Percentiles rank a stretch among this genome's conserved stretches.
Evolutionary conservation across 2,329 filamentous ascomycete species (phyloP).

Genomic region (Stachybotrys echinatus): DNA sequence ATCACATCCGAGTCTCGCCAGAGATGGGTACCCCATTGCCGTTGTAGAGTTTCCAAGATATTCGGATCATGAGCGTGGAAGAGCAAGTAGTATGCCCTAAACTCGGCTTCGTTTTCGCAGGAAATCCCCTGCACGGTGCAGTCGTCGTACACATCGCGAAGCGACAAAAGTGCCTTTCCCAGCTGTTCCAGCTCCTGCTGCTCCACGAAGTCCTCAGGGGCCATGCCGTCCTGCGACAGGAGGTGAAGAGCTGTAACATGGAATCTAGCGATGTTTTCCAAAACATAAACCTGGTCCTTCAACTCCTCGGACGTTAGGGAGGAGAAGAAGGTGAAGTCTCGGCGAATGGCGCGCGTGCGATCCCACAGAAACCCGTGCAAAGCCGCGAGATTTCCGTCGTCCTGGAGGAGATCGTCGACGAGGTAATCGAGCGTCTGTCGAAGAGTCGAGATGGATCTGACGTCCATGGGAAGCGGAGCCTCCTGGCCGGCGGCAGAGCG

Average conservation of each 20-base stretch:
- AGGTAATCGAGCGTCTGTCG: slow-evolving; percentile 59
- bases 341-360: slow-evolving; percentile 60
- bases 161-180: slow-evolving; percentile 58
- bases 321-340: slow-evolving; percentile 65
- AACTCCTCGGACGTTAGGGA: slow-evolving; percentile 52
- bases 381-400: slow-evolving; percentile 47
- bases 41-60: slow-evolving; percentile 47
- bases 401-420: slow-evolving; percentile 51
- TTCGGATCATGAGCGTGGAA: slow-evolving; percentile 56
- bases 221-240: slow-evolving; percentile 50
- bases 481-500: slow-evolving; percentile 65
- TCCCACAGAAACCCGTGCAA: slow-evolving; percentile 65
- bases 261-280: slow-evolving; percentile 62
- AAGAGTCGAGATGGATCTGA: slow-evolving; percentile 55
- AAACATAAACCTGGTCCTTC: slow-evolving; percentile 53
- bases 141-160: slow-evolving; percentile 63
- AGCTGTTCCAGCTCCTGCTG: slow-evolving; percentile 66
- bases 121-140: slow-evolving; percentile 51
- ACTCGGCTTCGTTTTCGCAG: slow-evolving; percentile 61
- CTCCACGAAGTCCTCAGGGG: slow-evolving; percentile 56
- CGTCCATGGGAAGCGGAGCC: slow-evolving; percentile 62
- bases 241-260: slow-evolving; percentile 62
- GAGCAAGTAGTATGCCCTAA: slow-evolving; percentile 59
- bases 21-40: slow-evolving; percentile 49
- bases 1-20: slow-evolving; percentile 53